Conservation (phyloP, 495 filamentous ascomycete genomes). For the Massariosphaeria phaeospora region DNA sequence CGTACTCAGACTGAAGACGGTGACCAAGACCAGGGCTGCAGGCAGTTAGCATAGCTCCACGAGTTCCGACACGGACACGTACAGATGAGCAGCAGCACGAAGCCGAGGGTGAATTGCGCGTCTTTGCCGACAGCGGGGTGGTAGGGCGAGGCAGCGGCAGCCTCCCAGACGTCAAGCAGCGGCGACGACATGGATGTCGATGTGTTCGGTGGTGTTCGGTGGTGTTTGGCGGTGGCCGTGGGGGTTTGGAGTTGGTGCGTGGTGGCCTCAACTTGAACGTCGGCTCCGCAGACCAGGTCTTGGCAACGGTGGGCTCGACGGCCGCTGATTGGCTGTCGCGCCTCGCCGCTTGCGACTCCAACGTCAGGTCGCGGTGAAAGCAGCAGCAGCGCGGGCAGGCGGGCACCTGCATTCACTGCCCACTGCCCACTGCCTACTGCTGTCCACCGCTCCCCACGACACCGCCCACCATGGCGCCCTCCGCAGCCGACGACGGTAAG, state of each 20-base stretch:
- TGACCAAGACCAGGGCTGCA: conserved; percentile 57
- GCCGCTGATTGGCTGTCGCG: too few species aligned
- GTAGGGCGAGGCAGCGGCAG: conserved; percentile 78
- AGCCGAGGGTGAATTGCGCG: conserved; percentile 77
- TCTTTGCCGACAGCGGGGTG: conserved; percentile 73
- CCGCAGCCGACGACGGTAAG: conserved; percentile 26
- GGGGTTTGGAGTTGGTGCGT: not conserved
- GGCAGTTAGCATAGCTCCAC: conserved; percentile 26
- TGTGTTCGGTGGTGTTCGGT: conserved; percentile 4
- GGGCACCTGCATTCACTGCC: not conserved
- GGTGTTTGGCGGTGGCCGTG: not conserved
- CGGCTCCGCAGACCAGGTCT: too few species aligned
- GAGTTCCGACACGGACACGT: conserved; percentile 36
- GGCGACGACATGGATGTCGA: conserved; percentile 47
- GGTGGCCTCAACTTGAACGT: too few species aligned
- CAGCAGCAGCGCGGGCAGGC: too few species aligned
- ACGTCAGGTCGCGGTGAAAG: too few species aligned
- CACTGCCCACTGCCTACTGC: too few species aligned
- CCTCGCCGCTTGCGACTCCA: too few species aligned
- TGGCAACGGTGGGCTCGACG: too few species aligned
- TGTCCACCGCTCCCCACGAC: too few species aligned
- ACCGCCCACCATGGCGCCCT: conserved; percentile 21
- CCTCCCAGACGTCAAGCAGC: conserved; percentile 83
- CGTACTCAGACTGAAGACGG: conserved; percentile 80
- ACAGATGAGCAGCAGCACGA: conserved; percentile 67